Base-by-base conservation (phyloP, 164 flowering plant species). In the Vitis cinerea region DNA sequence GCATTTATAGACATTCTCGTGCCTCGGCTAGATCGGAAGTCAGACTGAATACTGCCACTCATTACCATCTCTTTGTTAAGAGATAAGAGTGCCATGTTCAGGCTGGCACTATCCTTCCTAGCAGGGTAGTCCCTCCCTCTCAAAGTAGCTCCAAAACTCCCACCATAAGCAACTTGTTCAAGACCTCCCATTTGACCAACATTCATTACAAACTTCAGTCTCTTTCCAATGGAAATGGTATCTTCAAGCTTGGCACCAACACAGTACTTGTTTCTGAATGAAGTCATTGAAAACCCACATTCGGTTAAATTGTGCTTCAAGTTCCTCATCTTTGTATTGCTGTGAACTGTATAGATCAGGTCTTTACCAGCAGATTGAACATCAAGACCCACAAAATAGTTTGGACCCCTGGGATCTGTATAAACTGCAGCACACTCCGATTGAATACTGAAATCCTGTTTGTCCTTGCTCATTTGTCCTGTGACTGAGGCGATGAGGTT, bases 391-490 rank as follows among this genome's bases (percentile, higher is more conserved):
- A 83, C 65, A 70, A 72, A 66, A 31, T 76, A 81, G 55, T 83
- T 72, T 69, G 84, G 78, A 8, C 92, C 88, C 14, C 76, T 63
- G 2, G 85, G 82, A 77, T 80, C 77, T 9, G 56, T 51, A 64
- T 83, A 89, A 57, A 84, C 78, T 15, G 85, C 88, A 64, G 84
- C 71, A 77, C 84, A 85, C 71, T 95, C 90, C 9, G 87, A 83
- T 31, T 91, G 96, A 64, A 93, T 67, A 65, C 67, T 90, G 75
- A 90, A 91, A 66, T 84, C 89, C 50, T 84, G 89, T 70, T 95
- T 95, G 76, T 90, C 94, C 78, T 91, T 93, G 87, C 87, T 93
- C 85, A 90, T 73, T 75, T 95, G 97, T 67, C 97, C 98, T 4
- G 83, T 61, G 58, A 88, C 48, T 12, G 87, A 84, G 52, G 87